A percentile compares a stretch with the other conserved stretches of the same genome.
Conservation (phyloP, 106 monocot genomes). For the Allium fistulosum region DNA sequence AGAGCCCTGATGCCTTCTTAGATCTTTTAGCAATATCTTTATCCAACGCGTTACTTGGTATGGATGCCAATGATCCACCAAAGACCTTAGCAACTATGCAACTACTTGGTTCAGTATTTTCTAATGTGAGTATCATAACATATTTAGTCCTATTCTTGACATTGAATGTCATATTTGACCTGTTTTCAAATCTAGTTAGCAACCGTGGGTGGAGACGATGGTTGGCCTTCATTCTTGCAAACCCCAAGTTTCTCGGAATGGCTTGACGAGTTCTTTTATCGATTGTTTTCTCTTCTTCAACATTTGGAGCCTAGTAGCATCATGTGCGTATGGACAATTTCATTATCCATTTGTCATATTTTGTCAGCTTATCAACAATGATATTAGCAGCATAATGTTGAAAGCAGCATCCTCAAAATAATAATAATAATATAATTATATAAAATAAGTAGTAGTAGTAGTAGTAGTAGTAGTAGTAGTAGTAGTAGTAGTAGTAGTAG, state of each 20-base stretch:
- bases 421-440: too few species aligned
- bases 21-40: constrained; percentile 61
- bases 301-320: constrained; percentile 78
- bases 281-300: constrained; percentile 86
- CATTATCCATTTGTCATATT: neutral
- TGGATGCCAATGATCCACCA: constrained; percentile 99
- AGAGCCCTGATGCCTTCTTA: constrained; percentile 20
- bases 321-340: constrained; percentile 39
- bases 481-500: too few species aligned
- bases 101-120: constrained; percentile 89
- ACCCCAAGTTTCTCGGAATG: constrained; percentile 69
- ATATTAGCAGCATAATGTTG: too few species aligned
- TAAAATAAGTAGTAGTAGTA: too few species aligned
- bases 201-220: constrained; percentile 36
- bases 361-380: neutral
- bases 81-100: constrained; percentile 98
- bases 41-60: constrained; percentile 93
- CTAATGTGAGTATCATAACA: constrained; percentile 58
- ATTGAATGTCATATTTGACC: too few species aligned
- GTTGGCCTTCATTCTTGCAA: constrained; percentile 44
- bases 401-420: too few species aligned
- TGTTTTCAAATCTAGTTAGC: constrained; percentile 43
- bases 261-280: constrained; percentile 95
- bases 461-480: too few species aligned
- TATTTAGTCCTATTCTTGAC: constrained; percentile 3